Evolutionary conservation across 441 rosid genomes (phyloP).

Genomic region (Lepidium campestre): DNA sequence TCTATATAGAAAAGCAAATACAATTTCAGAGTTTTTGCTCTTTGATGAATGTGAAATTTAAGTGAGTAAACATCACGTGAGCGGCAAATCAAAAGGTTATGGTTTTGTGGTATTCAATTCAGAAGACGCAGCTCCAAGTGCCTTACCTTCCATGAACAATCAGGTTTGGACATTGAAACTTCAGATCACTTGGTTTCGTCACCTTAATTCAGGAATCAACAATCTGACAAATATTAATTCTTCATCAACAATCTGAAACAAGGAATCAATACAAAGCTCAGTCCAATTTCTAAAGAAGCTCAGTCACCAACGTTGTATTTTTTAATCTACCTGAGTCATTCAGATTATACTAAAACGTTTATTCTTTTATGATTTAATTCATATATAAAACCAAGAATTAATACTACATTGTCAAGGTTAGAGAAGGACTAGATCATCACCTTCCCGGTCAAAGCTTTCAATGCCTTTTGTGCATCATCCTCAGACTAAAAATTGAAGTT

Average conservation of each 20-base stretch:
- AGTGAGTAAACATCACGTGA: no score
- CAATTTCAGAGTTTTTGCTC: no score
- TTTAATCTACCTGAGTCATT: neutral
- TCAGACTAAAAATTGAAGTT: constrained; percentile 47
- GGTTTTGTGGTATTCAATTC: constrained; percentile 55
- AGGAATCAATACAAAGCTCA: neutral
- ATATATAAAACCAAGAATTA: neutral
- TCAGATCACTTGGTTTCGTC: neutral
- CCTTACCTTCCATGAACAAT: constrained; percentile 54
- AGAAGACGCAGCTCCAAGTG: constrained; percentile 46
- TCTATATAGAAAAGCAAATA: no score
- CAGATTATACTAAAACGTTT: neutral
- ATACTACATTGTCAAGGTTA: neutral
- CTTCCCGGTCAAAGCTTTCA: constrained; percentile 64
- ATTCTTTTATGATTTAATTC: neutral
- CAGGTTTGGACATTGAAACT: constrained; percentile 26
- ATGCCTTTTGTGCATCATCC: constrained; percentile 51
- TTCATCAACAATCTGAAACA: constrained; percentile 38
- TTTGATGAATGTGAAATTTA: no score
- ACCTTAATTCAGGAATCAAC: constrained; percentile 4
- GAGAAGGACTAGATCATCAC: constrained; percentile 22
- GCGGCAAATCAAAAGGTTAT: constrained; percentile 64
- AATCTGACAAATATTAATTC: constrained; percentile 46
- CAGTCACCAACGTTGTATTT: neutral
- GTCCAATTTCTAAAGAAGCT: neutral